phyloP scores from a whole-genome alignment of 441 rosid species.

The Euphorbia corollata region DNA sequence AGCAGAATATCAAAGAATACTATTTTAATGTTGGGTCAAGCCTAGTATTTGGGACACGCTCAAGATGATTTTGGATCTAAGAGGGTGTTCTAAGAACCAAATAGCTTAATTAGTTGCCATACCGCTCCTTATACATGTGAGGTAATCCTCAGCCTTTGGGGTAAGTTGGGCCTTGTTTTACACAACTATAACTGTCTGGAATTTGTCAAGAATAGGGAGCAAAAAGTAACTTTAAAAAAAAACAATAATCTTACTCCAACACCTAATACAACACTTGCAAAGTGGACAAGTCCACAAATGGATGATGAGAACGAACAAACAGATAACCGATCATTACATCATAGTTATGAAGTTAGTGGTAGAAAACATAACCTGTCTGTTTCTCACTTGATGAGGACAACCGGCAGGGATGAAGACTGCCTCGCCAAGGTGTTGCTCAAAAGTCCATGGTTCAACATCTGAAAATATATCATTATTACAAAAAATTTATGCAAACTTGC shows the following conservation, averaged over 20 bases:
- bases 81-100: no score
- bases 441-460: conserved; percentile 92
- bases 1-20: no score
- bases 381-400: conserved; percentile 91
- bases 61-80: no score
- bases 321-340: neutral
- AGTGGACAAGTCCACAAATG: neutral
- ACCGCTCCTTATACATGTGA: no score
- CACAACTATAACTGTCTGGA: neutral
- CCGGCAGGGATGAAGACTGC: conserved; percentile 87
- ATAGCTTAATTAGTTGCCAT: no score
- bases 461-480: conserved; percentile 8
- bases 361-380: conserved; percentile 52
- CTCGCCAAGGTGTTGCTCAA: conserved; percentile 73
- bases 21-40: no score
- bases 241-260: neutral
- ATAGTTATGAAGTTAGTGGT: neutral
- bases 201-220: neutral
- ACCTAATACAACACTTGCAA: neutral
- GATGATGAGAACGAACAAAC: neutral
- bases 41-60: no score
- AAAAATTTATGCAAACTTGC: conserved; percentile 8
- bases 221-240: neutral
- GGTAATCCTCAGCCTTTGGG: no score
- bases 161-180: no score